Conservation (phyloP, 1,284 basidiomycete genomes). For the Meira miltonrushii region DNA sequence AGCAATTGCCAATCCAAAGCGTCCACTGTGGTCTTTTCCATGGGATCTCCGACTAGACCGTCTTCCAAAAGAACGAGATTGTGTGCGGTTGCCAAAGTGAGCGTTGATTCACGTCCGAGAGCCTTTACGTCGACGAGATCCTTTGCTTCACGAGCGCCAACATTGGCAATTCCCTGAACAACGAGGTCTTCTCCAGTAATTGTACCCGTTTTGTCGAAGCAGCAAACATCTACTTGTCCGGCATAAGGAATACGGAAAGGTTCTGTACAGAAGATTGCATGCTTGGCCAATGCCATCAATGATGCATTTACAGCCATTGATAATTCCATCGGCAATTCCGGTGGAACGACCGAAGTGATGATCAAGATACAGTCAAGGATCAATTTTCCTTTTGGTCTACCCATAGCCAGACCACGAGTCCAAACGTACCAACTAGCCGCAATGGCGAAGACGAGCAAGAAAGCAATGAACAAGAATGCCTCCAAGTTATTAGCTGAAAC, state of each 20-base stretch:
- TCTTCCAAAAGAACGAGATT: conserved; percentile 85
- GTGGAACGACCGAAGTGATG: conserved; percentile 52
- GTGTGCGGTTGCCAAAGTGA: conserved; percentile 88
- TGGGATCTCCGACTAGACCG: conserved; percentile 93
- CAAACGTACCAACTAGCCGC: conserved; percentile 49
- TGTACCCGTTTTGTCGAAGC: conserved; percentile 53
- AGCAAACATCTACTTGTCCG: conserved; percentile 51
- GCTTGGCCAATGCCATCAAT: conserved; percentile 80
- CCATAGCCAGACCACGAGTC: conserved; percentile 45
- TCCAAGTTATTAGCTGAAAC: conserved; percentile 51
- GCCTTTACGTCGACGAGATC: conserved; percentile 74
- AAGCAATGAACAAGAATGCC: conserved; percentile 50
- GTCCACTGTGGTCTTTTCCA: conserved; percentile 95
- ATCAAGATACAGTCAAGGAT: conserved; percentile 50
- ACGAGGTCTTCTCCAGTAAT: conserved; percentile 51
- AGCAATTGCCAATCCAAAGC: conserved; percentile 82
- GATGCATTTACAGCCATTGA: conserved; percentile 52
- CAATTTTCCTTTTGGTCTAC: conserved; percentile 50
- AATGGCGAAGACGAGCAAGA: conserved; percentile 50
- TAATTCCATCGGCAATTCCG: conserved; percentile 52
- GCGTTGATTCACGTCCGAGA: conserved; percentile 70
- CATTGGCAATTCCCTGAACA: conserved; percentile 42
- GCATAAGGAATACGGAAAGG: conserved; percentile 52
- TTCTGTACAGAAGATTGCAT: conserved; percentile 54
- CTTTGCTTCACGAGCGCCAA: conserved; percentile 61